phyloP scores from a whole-genome alignment of 371 early-diverging fungal species.

The Apophysomyces ossiformis region DNA sequence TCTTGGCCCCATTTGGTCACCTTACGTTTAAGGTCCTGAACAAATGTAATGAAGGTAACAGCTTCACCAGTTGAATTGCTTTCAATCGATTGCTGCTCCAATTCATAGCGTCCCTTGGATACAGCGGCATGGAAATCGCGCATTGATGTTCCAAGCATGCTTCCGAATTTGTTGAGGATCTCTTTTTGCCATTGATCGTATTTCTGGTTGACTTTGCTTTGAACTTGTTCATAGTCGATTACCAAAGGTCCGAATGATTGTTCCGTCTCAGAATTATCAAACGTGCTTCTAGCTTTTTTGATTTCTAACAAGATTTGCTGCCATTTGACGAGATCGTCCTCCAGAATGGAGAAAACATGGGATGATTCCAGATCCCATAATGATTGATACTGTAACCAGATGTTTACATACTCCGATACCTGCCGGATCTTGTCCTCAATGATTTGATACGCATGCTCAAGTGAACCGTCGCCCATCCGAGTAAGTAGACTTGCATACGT shows the following conservation, averaged over 20 bases:
- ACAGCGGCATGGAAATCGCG: conserved; percentile 80
- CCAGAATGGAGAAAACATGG: conserved; percentile 82
- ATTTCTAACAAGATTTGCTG: conserved; percentile 93
- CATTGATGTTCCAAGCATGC: conserved; percentile 84
- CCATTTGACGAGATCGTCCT: conserved; percentile 93
- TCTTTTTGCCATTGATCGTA: conserved; percentile 98
- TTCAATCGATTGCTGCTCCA: conserved; percentile 91
- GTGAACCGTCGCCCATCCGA: conserved; percentile 69
- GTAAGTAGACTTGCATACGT: conserved; percentile 80
- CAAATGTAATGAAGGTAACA: conserved; percentile 94
- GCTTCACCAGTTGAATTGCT: conserved; percentile 89
- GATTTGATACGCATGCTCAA: conserved; percentile 80
- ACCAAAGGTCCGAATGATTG: conserved; percentile 88
- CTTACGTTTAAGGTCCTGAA: conserved; percentile 93
- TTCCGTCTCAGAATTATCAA: conserved; percentile 93
- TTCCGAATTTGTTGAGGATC: conserved; percentile 90
- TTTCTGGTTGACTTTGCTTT: conserved; percentile 96
- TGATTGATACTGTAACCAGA: conserved; percentile 98
- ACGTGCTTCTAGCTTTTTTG: conserved; percentile 91
- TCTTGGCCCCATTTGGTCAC: conserved; percentile 81
- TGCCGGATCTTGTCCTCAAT: conserved; percentile 83
- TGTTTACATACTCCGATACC: conserved; percentile 85
- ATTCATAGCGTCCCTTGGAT: conserved; percentile 79
- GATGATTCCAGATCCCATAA: conserved; percentile 96
- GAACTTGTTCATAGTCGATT: conserved; percentile 96